phyloP scores from a whole-genome alignment of 495 filamentous ascomycete species.

The Ramalina peruviana region DNA sequence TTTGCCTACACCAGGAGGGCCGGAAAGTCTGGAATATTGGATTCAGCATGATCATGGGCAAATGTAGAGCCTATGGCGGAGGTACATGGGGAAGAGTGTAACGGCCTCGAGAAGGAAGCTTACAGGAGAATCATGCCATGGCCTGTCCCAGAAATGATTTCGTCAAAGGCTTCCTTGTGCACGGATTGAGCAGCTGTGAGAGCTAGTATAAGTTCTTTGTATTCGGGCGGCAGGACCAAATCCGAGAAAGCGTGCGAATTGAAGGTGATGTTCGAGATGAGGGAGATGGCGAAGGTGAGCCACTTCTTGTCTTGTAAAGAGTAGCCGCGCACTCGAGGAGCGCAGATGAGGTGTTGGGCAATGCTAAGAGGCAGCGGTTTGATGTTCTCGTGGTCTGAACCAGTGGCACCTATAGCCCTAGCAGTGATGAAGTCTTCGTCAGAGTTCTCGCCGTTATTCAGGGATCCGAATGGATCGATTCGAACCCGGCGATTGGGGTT shows the following conservation, averaged over 20 bases:
- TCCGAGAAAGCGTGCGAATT: conserved; percentile 29
- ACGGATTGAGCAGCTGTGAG: conserved; percentile 34
- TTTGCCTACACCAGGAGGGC: conserved; percentile 30
- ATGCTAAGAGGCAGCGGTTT: background rate
- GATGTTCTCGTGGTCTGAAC: background rate
- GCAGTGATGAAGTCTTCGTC: conserved; percentile 1
- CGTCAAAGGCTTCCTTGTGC: conserved; percentile 32
- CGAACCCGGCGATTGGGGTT: conserved; percentile 26
- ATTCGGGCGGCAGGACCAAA: conserved; percentile 28
- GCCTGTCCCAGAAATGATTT: conserved; percentile 38
- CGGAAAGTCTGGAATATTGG: conserved; percentile 17
- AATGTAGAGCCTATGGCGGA: no score
- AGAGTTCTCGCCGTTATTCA: background rate
- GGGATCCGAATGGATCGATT: conserved; percentile 21
- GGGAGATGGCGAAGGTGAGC: conserved; percentile 29
- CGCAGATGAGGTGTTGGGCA: conserved; percentile 11
- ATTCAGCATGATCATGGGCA: conserved; percentile 15
- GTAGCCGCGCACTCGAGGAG: conserved; percentile 25
- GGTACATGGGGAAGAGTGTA: no score
- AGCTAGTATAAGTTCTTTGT: conserved; percentile 38
- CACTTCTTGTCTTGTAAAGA: conserved; percentile 32
- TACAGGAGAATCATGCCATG: conserved; percentile 16
- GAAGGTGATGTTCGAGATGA: conserved; percentile 28
- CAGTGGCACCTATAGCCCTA: background rate
- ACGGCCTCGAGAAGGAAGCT: no score